Evolutionary conservation across 2,329 filamentous ascomycete genomes (phyloP).

Genomic region (Pseudocercospora cruenta): DNA sequence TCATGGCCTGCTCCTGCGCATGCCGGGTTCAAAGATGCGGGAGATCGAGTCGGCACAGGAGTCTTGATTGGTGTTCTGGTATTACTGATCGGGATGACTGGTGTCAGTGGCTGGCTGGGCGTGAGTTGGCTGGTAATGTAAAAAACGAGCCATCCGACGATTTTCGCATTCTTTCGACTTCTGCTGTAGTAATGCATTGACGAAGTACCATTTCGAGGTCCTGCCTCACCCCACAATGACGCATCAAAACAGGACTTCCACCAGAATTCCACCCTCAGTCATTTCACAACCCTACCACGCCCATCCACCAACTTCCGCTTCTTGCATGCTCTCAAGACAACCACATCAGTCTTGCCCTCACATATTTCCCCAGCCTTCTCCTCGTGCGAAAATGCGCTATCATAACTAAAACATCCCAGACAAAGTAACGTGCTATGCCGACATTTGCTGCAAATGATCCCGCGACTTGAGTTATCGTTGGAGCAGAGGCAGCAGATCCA

Average conservation of each 20-base stretch:
- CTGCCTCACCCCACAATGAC: no score
- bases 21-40: constrained; percentile 37
- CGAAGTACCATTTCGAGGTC: background rate
- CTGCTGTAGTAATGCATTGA: constrained; percentile 1
- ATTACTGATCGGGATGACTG: constrained; percentile 40
- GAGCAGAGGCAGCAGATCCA: constrained; percentile 23
- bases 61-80: constrained; percentile 41
- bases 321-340: no score
- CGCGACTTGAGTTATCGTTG: constrained; percentile 15
- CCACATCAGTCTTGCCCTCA: no score
- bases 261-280: background rate
- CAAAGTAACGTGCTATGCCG: constrained; percentile 16
- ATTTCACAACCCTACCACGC: no score
- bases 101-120: constrained; percentile 41
- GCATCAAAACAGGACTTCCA: background rate
- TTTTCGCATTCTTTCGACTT: background rate
- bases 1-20: constrained; percentile 17
- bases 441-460: constrained; percentile 17
- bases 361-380: no score
- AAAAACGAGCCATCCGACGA: constrained; percentile 1
- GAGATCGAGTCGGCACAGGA: constrained; percentile 41
- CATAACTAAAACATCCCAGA: constrained; percentile 21
- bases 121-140: constrained; percentile 44
- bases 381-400: background rate
- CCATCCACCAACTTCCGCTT: no score